Evolutionary conservation across 768 basidiomycete species (phyloP).

Genomic region (Auriscalpium microsporum): DNA sequence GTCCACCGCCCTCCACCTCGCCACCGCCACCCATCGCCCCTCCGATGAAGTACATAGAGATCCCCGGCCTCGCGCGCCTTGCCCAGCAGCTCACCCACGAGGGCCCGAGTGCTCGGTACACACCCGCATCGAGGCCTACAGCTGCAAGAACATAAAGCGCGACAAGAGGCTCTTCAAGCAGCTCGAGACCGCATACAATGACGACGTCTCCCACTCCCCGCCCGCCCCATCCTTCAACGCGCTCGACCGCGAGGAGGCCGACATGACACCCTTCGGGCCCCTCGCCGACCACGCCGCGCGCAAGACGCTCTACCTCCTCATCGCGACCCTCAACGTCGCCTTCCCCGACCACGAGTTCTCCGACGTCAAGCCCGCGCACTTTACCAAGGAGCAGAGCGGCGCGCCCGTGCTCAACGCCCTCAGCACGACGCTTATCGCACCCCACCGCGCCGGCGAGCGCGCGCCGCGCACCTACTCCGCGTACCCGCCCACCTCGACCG

Average conservation of each 20-base stretch:
- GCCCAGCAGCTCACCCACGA: slow-evolving; percentile 76
- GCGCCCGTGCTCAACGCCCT: slow-evolving; percentile 78
- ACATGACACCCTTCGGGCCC: slow-evolving; percentile 84
- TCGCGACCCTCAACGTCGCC: slow-evolving; percentile 92
- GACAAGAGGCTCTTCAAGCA: slow-evolving; percentile 95
- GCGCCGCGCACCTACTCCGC: slow-evolving; percentile 81
- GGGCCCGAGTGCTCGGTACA: slow-evolving; percentile 82
- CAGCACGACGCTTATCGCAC: slow-evolving; percentile 73
- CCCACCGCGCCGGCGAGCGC: slow-evolving; percentile 53
- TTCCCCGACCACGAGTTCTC: slow-evolving; percentile 98
- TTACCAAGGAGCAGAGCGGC: slow-evolving; percentile 68
- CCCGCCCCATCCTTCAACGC: slow-evolving; percentile 77
- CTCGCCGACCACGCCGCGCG: slow-evolving; percentile 77
- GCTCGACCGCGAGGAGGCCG: slow-evolving; percentile 56
- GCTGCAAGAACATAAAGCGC: slow-evolving; percentile 93
- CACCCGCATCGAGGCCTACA: slow-evolving; percentile 93
- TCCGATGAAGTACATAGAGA: slow-evolving; percentile 92
- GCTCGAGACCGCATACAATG: slow-evolving; percentile 81
- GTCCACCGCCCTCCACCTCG: too few species aligned
- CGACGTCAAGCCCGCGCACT: slow-evolving; percentile 82
- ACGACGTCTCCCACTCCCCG: slow-evolving; percentile 74
- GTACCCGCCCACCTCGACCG: slow-evolving; percentile 65
- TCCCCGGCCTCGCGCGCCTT: slow-evolving; percentile 68
- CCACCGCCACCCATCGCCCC: too few species aligned
- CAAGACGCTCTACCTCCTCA: slow-evolving; percentile 93